Conservation (phyloP, 2,329 filamentous ascomycete species). For the Aspergillus sp. region DNA sequence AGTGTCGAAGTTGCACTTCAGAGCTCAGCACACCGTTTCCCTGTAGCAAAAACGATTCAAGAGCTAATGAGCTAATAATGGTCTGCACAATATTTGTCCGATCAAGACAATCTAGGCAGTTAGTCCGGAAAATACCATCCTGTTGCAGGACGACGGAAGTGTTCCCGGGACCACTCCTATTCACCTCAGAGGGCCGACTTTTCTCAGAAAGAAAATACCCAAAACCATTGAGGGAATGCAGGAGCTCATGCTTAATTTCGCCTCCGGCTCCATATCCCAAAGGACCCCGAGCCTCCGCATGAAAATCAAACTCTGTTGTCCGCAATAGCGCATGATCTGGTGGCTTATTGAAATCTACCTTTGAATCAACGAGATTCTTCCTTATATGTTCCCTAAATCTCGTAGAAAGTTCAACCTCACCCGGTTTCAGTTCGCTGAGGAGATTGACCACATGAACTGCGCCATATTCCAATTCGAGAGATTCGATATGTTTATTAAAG, state of each 20-base stretch:
- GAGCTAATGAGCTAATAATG: constrained; percentile 88
- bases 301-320: constrained; percentile 91
- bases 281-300: constrained; percentile 85
- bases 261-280: constrained; percentile 88
- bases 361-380: constrained; percentile 68
- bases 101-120: constrained; percentile 94
- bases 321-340: constrained; percentile 72
- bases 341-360: constrained; percentile 50
- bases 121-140: constrained; percentile 92
- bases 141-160: constrained; percentile 78
- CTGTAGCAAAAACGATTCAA: constrained; percentile 79
- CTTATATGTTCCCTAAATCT: constrained; percentile 76
- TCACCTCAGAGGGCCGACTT: constrained; percentile 47
- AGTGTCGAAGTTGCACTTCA: constrained; percentile 91
- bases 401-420: constrained; percentile 78
- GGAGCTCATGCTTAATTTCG: constrained; percentile 75
- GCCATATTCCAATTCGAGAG: constrained; percentile 82
- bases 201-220: constrained; percentile 88
- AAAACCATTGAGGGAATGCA: constrained; percentile 78
- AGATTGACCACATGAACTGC: constrained; percentile 91
- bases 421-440: constrained; percentile 83
- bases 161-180: constrained; percentile 38
- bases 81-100: constrained; percentile 95
- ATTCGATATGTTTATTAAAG: constrained; percentile 91
- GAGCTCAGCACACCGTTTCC: constrained; percentile 66